Conservation (phyloP, 2,329 filamentous ascomycete species). For the Curvularia sp. region DNA sequence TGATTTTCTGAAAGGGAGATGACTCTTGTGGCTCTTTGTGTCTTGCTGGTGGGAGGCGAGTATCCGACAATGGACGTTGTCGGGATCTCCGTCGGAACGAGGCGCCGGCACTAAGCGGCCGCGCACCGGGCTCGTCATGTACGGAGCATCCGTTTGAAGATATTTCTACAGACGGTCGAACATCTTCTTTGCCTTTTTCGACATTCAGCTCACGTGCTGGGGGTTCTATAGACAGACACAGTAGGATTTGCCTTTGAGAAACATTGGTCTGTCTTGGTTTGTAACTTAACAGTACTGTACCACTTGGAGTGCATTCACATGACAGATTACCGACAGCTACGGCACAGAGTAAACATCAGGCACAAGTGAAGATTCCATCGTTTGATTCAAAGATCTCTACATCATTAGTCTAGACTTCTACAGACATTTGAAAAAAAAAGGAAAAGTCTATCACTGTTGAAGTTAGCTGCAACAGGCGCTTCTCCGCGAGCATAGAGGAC, state of each 20-base stretch:
- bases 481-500: no score
- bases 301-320: background rate
- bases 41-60: constrained; percentile 5
- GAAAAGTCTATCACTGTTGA: background rate
- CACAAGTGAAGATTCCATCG: background rate
- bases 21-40: background rate
- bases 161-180: background rate
- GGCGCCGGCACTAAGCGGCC: constrained; percentile 29
- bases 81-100: constrained; percentile 17
- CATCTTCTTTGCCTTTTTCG: background rate
- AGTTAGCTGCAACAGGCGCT: background rate
- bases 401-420: background rate
- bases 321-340: background rate
- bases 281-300: background rate
- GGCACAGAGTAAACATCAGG: background rate
- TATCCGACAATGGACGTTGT: constrained; percentile 12
- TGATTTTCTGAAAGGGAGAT: background rate
- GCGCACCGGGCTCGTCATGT: constrained; percentile 12
- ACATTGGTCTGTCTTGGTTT: background rate
- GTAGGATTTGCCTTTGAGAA: background rate
- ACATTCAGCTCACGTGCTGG: background rate
- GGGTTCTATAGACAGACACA: background rate
- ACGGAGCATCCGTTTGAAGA: background rate
- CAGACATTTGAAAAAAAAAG: background rate
- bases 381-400: background rate